phyloP scores from a whole-genome alignment of 805 yeast genomes.

The Ogataea philodendri region DNA sequence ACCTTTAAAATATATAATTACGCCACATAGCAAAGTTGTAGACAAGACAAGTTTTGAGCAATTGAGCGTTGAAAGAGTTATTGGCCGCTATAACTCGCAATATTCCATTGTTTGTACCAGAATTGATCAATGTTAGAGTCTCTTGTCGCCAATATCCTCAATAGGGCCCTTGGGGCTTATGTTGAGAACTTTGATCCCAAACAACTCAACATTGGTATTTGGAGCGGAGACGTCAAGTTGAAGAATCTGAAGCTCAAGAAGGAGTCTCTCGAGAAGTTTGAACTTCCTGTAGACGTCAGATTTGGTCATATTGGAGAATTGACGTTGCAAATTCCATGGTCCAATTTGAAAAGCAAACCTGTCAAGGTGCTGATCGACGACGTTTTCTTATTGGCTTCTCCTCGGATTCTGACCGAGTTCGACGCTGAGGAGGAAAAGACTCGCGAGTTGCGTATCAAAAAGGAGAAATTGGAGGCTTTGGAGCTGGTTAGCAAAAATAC shows the following conservation, averaged over 20 bases:
- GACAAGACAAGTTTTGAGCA: neutral
- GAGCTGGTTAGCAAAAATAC: constrained; percentile 57
- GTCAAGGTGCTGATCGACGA: constrained; percentile 86
- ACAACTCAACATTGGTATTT: constrained; percentile 91
- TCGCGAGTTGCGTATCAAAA: constrained; percentile 60
- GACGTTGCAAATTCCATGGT: constrained; percentile 94
- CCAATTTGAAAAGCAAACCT: constrained; percentile 88
- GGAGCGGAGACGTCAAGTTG: constrained; percentile 95
- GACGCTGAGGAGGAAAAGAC: constrained; percentile 57
- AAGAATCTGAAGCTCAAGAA: constrained; percentile 74
- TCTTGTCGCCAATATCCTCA: constrained; percentile 59
- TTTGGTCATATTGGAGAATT: constrained; percentile 90
- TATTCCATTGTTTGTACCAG: neutral
- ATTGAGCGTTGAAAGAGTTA: neutral
- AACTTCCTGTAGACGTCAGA: constrained; percentile 81
- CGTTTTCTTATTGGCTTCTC: constrained; percentile 78
- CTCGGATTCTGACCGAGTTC: constrained; percentile 57
- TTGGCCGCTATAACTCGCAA: neutral
- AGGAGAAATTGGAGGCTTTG: constrained; percentile 62
- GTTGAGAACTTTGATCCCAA: constrained; percentile 95
- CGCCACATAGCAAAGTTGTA: constrained; percentile 15
- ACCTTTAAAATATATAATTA: constrained; percentile 2
- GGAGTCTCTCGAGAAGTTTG: constrained; percentile 84
- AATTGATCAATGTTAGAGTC: constrained; percentile 14
- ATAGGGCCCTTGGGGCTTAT: constrained; percentile 65